Conservation (phyloP, 352 stramenopile genomes). For the Phytopythium oedochilum region DNA sequence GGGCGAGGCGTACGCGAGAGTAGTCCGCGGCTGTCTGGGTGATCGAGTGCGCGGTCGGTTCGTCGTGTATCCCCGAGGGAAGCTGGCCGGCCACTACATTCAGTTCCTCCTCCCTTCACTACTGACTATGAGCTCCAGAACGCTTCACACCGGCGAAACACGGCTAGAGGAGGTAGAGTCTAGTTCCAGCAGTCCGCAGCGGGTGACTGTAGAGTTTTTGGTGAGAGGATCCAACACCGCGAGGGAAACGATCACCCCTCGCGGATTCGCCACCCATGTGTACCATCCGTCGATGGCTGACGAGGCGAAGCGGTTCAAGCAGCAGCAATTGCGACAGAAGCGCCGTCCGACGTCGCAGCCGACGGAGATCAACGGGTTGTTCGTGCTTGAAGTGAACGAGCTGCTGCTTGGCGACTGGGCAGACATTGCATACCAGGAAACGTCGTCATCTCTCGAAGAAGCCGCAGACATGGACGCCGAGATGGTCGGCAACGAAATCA, state of each 20-base stretch:
- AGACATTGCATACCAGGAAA: slow-evolving; percentile 6
- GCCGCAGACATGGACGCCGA: slow-evolving; percentile 22
- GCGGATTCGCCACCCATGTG: slow-evolving; percentile 48
- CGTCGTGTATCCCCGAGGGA: slow-evolving; percentile 47
- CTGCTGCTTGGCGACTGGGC: slow-evolving; percentile 10
- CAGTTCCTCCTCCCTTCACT: slow-evolving; percentile 44
- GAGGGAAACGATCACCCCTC: slow-evolving; percentile 8
- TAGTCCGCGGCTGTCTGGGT: slow-evolving; percentile 26
- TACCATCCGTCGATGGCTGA: slow-evolving; percentile 44
- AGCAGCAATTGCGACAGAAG: slow-evolving; percentile 36
- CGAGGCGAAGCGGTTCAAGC: slow-evolving; percentile 23
- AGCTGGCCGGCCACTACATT: slow-evolving; percentile 42
- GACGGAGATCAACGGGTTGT: slow-evolving; percentile 37
- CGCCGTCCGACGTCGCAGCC: slow-evolving; percentile 25
- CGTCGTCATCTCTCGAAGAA: slow-evolving; percentile 1
- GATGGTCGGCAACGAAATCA: slow-evolving; percentile 40
- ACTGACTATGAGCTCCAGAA: background rate
- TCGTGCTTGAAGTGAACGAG: slow-evolving; percentile 42
- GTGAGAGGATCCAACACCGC: slow-evolving; percentile 37
- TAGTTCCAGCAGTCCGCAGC: background rate
- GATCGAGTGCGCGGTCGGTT: slow-evolving; percentile 34
- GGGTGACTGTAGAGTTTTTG: slow-evolving; percentile 29
- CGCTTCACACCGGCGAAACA: background rate
- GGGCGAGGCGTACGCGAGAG: background rate
- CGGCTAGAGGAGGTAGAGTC: slow-evolving; percentile 6